These are phyloP conservation scores for Striga hermonthica DNA, from an alignment of 305 asterid species.

Conservation along the genomic window DNA sequence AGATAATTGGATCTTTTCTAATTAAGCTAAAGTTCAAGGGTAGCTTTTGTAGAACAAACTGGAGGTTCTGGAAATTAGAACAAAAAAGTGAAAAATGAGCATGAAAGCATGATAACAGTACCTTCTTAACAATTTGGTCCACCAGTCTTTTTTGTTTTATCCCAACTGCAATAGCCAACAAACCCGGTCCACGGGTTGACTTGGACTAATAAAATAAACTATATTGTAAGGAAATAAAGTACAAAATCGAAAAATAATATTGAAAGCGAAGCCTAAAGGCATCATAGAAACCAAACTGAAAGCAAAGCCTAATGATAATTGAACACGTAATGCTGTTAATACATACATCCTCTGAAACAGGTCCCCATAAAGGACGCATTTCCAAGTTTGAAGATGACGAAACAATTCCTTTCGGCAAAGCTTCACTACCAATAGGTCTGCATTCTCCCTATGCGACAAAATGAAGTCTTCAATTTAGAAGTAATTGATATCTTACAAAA, in stretches of 20 bases:
- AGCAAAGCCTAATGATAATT: too few relatives aligned
- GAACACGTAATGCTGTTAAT: not conserved
- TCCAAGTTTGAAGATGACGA: conserved; percentile 63
- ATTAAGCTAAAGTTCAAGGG: not conserved
- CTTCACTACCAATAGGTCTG: conserved; percentile 58
- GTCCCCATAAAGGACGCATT: conserved; percentile 74
- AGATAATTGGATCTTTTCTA: not conserved
- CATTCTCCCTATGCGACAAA: conserved; percentile 49
- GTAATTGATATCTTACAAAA: not conserved
- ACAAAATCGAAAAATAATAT: conserved; percentile 12
- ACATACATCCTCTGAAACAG: conserved; percentile 48
- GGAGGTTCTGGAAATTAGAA: not conserved
- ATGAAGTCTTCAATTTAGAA: conserved; percentile 20
- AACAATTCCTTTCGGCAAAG: conserved; percentile 83
- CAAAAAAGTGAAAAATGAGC: conserved; percentile 16
- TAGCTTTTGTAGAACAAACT: not conserved
- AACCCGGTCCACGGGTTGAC: conserved; percentile 33
- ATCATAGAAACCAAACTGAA: too few relatives aligned
- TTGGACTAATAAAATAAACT: conserved; percentile 42
- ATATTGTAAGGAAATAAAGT: conserved; percentile 21
- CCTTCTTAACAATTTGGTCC: conserved; percentile 66
- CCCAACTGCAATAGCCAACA: conserved; percentile 86
- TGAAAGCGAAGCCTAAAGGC: not conserved
- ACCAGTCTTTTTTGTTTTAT: conserved; percentile 66
- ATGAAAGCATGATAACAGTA: conserved; percentile 27